Base-by-base conservation (phyloP, 441 rosid species). In the Corymbia calophylla region DNA sequence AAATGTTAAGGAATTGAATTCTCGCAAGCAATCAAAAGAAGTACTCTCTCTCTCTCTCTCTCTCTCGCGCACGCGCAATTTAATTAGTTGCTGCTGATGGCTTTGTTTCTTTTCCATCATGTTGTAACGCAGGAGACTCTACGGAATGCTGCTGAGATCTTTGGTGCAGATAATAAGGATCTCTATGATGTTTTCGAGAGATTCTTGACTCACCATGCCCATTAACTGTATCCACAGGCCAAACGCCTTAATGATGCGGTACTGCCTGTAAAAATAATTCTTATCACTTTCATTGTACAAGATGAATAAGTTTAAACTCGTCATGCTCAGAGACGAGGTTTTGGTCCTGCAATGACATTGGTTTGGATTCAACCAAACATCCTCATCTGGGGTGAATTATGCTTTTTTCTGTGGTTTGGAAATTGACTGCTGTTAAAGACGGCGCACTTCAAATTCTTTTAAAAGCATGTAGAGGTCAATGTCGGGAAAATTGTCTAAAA, bases 241-340 rank as follows among this genome's bases (percentile, higher is more conserved):
- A 70, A 91, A 87, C 91, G 48, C 91, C 92, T 92, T 77, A 44
- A 68, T 94, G 94, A 91, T 53, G 49, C 68, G 87, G 92, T 35
- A 31, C 31, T 77, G 84, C 51, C 84, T 2, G 18, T 44, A 77
- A 77, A 77, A 44, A 44, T 77, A 77, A 77, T 77, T 44, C n/a
- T 77, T n/a, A 3, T 44, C 84, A 44, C 84, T 44, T 77, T 13
- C 17, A 44, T 73, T 73, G 49, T 44, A 39, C 49, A 23, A 1
- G 5, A 23, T 23, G 51, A 77, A 77, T 77, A 77, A 77, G 21
- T 73, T 77, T 77, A 23, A 23, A 44, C n/a, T 23, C n/a, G 51
- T 44, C n/a, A 23, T 44, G 84, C 3, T 44, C n/a, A 18, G 84
- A 77, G 84, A 77, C 18, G n/a, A 39, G 51, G 51, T 44, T 77